phyloP scores from a whole-genome alignment of 1,284 basidiomycete genomes.

The Anthracocystis panici-leucophaei region DNA sequence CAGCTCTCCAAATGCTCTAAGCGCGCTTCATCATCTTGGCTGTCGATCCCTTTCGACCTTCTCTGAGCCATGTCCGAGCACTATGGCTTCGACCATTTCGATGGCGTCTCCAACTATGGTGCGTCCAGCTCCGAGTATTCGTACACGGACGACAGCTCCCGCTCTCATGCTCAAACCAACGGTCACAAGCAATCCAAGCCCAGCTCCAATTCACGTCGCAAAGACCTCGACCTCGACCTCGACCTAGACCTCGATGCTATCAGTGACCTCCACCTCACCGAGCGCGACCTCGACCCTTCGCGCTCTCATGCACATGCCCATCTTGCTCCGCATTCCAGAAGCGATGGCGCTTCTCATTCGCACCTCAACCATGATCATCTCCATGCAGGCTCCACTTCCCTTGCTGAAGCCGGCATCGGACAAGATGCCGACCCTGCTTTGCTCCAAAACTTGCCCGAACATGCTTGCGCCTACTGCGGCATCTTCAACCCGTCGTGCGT shows the following conservation, averaged over 20 bases:
- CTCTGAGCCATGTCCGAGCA: slow-evolving; percentile 37
- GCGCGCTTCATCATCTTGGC: slow-evolving; percentile 3
- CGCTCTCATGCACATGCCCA: slow-evolving; percentile 20
- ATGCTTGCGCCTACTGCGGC: slow-evolving; percentile 81
- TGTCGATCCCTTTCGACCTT: slow-evolving; percentile 21
- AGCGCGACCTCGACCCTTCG: slow-evolving; percentile 38
- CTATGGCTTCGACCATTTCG: slow-evolving; percentile 62
- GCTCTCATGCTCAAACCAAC: slow-evolving; percentile 7
- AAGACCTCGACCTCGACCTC: slow-evolving; percentile 51
- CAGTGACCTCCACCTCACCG: slow-evolving; percentile 54
- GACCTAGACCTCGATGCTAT: slow-evolving; percentile 60
- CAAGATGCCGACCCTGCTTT: slow-evolving; percentile 23
- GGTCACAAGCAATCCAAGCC: slow-evolving; percentile 25
- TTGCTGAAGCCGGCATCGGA: slow-evolving; percentile 12
- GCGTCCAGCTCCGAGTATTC: slow-evolving; percentile 53
- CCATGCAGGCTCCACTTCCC: not conserved
- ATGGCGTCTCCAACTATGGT: slow-evolving; percentile 56
- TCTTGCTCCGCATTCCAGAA: not conserved
- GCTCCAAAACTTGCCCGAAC: slow-evolving; percentile 45
- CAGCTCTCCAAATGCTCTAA: slow-evolving; percentile 26
- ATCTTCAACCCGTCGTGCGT: slow-evolving; percentile 97
- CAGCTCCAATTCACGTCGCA: slow-evolving; percentile 12
- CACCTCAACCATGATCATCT: slow-evolving; percentile 1
- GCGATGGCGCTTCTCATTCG: slow-evolving; percentile 5
- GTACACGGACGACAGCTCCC: slow-evolving; percentile 19